Percentiles rank a stretch among this genome's conserved stretches.
These are phyloP conservation scores for Trametes maxima DNA, from an alignment of 768 basidiomycete genomes.

Conservation along the genomic window DNA sequence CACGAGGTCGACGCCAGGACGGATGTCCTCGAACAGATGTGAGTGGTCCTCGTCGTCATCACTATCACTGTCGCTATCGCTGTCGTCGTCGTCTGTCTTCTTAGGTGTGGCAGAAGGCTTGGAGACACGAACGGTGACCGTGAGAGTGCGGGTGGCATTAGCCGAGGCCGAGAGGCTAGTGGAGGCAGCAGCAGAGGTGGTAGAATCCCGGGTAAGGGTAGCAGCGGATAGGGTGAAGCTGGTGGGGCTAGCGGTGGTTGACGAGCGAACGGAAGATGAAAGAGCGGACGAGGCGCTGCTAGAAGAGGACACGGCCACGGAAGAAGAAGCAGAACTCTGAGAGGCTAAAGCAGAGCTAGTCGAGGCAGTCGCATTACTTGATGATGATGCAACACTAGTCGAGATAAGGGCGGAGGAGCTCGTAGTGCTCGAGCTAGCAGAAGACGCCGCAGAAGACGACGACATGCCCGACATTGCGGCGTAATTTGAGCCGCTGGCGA, in stretches of 20 bases:
- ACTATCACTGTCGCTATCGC: slow-evolving; percentile 16
- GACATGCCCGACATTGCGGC: slow-evolving; percentile 3
- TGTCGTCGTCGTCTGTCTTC: slow-evolving; percentile 12
- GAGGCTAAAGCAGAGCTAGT: slow-evolving; percentile 1
- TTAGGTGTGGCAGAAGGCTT: slow-evolving; percentile 7
- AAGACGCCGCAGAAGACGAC: slow-evolving; percentile 1
- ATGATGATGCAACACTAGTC: not conserved
- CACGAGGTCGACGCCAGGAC: not conserved
- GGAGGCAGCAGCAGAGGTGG: not conserved
- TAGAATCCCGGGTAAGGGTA: not conserved
- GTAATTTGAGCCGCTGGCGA: slow-evolving; percentile 21
- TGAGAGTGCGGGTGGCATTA: slow-evolving; percentile 15
- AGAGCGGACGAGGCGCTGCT: not conserved
- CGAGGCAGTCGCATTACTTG: slow-evolving; percentile 10
- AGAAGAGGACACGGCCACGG: not conserved
- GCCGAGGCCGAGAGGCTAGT: not conserved
- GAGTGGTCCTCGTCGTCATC: slow-evolving; percentile 6
- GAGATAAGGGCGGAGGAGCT: slow-evolving; percentile 12
- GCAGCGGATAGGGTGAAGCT: not conserved
- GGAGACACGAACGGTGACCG: slow-evolving; percentile 17
- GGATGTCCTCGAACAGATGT: not conserved
- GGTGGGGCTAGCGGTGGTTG: not conserved
- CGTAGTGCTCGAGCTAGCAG: slow-evolving; percentile 8
- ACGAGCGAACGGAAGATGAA: not conserved
- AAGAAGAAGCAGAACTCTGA: slow-evolving; percentile 5